Evolutionary conservation across 139 green algal genomes (phyloP), one percentile per base, ranked within the genome.

Genomic region (Mesotaenium endlicherianum): DNA sequence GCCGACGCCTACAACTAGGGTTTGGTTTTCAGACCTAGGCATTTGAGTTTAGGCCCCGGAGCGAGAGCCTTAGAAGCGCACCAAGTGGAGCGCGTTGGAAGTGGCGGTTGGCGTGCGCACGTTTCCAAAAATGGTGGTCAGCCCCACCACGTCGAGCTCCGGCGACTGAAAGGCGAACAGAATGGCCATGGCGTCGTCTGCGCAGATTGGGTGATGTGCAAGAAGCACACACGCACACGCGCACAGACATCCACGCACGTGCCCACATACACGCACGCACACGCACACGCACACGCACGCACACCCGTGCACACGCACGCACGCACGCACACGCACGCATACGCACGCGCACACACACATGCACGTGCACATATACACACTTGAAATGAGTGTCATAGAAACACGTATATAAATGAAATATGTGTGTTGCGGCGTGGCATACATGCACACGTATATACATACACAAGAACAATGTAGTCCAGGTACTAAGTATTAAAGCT

Each of bases 91-190:
- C 1, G 93, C 93, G 88, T 97, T 97, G 30, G 83, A 30, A 0
- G 94, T 97, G 34, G 94, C 93, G 57, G 89, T 92, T 0, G 87
- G 6, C 0, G 92, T 95, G 14, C 82, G 81, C 3, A 97, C 92
- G 79, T 97, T 97, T 59, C 94, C 94, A 72, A 93, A 97, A 30
- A 95, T 86, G 2, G 93, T 94, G 3, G 94, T 97, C 2, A 97
- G 55, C 0, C 91, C 94, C 0, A 97, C 60, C 14, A 97, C 70
- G 30, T 93, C 87, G 2, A 97, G 79, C 40, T 96, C 92, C 0
- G 86, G 89, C n/a, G 64, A 92, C 41, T 93, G 91, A 81, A 95
- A 92, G 0, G 94, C 94, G 11, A 91, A 75, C 0, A 95, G 53
- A 36, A 97, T 95, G 17, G 94, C 92, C 85, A 96, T 93, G 40